phyloP scores from a whole-genome alignment of 1,284 basidiomycete genomes.

The Moesziomyces antarcticus region DNA sequence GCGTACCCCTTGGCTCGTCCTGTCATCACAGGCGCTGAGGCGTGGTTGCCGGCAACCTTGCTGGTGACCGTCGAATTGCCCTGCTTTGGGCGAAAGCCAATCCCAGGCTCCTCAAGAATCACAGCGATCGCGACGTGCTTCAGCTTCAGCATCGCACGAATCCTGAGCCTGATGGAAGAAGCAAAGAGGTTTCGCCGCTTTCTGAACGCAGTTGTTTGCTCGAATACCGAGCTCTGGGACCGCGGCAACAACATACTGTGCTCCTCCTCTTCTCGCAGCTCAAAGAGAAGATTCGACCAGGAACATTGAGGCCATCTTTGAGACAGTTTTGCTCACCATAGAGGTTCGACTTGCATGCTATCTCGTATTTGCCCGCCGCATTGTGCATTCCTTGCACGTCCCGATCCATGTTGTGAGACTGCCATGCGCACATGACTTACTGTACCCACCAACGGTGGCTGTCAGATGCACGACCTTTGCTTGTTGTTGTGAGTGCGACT shows the following conservation, averaged over 20 bases:
- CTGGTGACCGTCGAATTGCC: background rate
- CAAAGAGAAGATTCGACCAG: background rate
- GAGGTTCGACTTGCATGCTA: background rate
- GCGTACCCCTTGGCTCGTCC: background rate
- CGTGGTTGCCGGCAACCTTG: no score
- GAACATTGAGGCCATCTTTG: background rate
- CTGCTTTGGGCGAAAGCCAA: background rate
- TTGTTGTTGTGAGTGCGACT: no score
- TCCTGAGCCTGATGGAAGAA: background rate
- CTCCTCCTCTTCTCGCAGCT: no score
- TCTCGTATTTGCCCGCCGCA: background rate
- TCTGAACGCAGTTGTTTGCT: no score
- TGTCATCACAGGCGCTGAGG: no score
- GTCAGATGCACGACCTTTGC: background rate
- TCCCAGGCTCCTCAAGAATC: background rate
- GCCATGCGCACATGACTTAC: no score
- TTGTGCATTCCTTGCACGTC: background rate
- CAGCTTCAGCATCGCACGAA: background rate
- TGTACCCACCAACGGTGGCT: background rate
- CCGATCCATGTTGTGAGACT: background rate
- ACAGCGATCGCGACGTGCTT: background rate
- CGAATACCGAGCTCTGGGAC: no score
- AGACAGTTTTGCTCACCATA: background rate
- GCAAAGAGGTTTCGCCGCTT: no score
- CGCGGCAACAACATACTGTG: no score